These are phyloP conservation scores for Vitis rupestris DNA, from an alignment of 164 flowering plant species.

Conservation along the genomic window DNA sequence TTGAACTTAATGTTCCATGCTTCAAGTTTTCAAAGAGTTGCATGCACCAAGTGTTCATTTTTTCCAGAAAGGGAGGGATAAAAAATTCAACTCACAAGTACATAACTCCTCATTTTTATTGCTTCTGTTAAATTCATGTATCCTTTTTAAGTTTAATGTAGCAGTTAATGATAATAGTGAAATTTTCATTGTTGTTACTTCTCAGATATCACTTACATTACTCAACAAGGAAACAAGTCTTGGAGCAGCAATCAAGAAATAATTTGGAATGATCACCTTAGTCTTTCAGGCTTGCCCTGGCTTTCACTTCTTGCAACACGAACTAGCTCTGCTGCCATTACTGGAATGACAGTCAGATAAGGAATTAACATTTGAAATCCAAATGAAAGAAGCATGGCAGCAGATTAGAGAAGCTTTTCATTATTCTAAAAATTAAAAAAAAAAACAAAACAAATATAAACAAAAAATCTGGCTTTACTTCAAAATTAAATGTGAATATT, in stretches of 20 bases:
- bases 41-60: too few species aligned
- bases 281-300: conserved; percentile 67
- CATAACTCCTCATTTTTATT: neutral
- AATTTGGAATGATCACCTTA: conserved; percentile 47
- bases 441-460: too few species aligned
- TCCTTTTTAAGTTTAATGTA: too few species aligned
- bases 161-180: too few species aligned
- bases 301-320: conserved; percentile 66
- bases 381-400: neutral
- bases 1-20: neutral
- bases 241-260: too few species aligned
- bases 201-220: too few species aligned
- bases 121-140: neutral
- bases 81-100: neutral
- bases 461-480: neutral
- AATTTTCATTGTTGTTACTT: too few species aligned
- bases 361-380: neutral
- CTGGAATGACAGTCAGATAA: conserved; percentile 37
- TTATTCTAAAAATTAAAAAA: too few species aligned
- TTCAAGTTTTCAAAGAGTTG: neutral
- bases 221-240: too few species aligned
- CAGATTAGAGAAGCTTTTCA: neutral
- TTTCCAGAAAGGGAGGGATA: too few species aligned
- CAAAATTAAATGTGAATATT: neutral
- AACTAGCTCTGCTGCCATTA: conserved; percentile 98